A percentile compares a stretch with the other conserved stretches of the same genome.
Evolutionary conservation across 768 basidiomycete genomes (phyloP).

Genomic region (Mycena kentingensis): DNA sequence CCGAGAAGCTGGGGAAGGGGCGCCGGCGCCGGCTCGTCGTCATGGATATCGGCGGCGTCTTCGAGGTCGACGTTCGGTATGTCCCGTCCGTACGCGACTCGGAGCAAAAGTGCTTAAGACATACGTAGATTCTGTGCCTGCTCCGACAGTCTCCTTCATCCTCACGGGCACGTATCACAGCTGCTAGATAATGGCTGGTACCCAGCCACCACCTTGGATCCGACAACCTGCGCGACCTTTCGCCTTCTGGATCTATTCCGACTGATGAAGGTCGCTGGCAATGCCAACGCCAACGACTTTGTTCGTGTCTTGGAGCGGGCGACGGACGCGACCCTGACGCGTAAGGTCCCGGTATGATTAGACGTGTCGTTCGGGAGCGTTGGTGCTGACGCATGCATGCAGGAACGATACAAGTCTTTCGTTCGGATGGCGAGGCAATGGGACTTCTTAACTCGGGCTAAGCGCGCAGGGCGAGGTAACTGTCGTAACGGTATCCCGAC

Average conservation of each 20-base stretch:
- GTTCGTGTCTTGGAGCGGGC: conserved; percentile 7
- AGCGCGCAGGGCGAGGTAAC: conserved; percentile 16
- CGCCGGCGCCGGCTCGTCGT: neutral
- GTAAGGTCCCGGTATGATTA: conserved; percentile 2
- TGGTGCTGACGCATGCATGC: neutral
- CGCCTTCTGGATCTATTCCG: conserved; percentile 13
- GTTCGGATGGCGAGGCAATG: neutral
- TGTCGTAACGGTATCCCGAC: neutral
- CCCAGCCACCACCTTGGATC: conserved; percentile 13
- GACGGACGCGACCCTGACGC: neutral
- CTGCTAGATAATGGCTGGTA: conserved; percentile 18
- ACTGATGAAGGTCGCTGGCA: conserved; percentile 13
- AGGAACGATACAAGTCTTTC: conserved; percentile 11
- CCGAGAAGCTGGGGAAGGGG: too few relatives aligned
- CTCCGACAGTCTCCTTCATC: neutral
- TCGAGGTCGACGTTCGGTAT: neutral
- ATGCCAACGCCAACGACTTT: conserved; percentile 19
- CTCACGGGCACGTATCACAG: neutral
- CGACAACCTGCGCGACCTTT: conserved; percentile 15
- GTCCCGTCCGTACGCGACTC: conserved; percentile 13
- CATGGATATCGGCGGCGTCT: neutral
- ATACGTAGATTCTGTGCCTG: neutral
- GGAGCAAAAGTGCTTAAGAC: neutral
- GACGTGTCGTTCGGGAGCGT: neutral
- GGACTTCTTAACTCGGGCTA: neutral